Evolutionary conservation across 2,329 filamentous ascomycete genomes (phyloP).

Genomic region (Fusarium tanahbumbuense): DNA sequence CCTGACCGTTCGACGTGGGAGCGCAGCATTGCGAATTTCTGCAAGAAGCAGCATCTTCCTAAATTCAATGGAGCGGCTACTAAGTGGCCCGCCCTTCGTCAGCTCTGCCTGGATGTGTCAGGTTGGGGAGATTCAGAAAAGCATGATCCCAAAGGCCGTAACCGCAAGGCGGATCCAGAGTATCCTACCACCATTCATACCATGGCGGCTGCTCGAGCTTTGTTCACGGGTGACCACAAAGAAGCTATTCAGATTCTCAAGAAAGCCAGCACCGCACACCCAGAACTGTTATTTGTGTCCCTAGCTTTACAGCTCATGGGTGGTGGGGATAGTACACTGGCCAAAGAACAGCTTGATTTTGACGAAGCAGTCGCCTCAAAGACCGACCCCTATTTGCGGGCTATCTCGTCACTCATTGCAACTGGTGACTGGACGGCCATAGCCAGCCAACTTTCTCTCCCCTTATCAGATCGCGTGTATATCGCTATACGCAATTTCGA

Average conservation of each 20-base stretch:
- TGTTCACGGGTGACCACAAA: slow-evolving; percentile 77
- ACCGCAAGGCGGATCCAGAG: slow-evolving; percentile 57
- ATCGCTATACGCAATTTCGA: slow-evolving; percentile 76
- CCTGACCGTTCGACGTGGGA: slow-evolving; percentile 69
- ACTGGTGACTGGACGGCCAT: slow-evolving; percentile 81
- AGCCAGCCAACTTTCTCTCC: slow-evolving; percentile 77
- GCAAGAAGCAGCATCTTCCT: slow-evolving; percentile 70
- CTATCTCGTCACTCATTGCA: slow-evolving; percentile 81
- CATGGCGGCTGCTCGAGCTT: slow-evolving; percentile 79
- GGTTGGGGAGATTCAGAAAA: slow-evolving; percentile 72
- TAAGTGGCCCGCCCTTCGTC: slow-evolving; percentile 74
- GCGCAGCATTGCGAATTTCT: slow-evolving; percentile 71
- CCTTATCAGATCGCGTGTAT: slow-evolving; percentile 78
- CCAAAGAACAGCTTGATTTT: slow-evolving; percentile 66
- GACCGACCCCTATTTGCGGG: slow-evolving; percentile 82
- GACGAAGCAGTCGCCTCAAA: slow-evolving; percentile 70
- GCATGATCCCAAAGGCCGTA: slow-evolving; percentile 57
- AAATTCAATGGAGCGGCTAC: slow-evolving; percentile 73
- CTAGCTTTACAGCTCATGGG: slow-evolving; percentile 73
- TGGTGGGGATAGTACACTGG: slow-evolving; percentile 58
- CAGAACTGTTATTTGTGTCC: slow-evolving; percentile 75
- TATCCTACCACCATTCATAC: slow-evolving; percentile 71
- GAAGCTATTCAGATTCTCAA: slow-evolving; percentile 78
- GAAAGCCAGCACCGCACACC: slow-evolving; percentile 70
- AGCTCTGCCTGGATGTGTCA: slow-evolving; percentile 80